A percentile compares a stretch with the other conserved stretches of the same genome.
Evolutionary conservation across 2,329 filamentous ascomycete genomes (phyloP).

Genomic region (Lizonia empirigonia): DNA sequence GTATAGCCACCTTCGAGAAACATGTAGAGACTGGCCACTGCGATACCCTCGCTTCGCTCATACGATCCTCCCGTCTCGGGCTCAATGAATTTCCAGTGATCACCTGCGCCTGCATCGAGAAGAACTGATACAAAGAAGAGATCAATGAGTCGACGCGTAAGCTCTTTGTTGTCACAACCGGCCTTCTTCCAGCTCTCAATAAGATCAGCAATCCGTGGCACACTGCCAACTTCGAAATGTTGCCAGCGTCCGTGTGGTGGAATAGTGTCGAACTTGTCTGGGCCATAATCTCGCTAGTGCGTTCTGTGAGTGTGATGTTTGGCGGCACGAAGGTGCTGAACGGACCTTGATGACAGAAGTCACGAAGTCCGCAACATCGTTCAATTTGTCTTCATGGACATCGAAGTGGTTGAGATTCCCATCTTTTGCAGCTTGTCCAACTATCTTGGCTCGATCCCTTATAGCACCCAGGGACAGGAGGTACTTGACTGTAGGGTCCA

Average conservation of each 20-base stretch:
- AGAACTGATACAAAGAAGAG: slow-evolving; percentile 80
- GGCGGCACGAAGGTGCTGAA: not conserved
- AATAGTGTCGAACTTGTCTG: slow-evolving; percentile 55
- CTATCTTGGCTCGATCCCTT: slow-evolving; percentile 35
- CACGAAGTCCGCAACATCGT: slow-evolving; percentile 80
- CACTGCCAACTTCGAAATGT: slow-evolving; percentile 77
- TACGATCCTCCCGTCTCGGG: slow-evolving; percentile 80
- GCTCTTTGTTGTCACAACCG: slow-evolving; percentile 68
- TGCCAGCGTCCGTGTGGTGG: slow-evolving; percentile 80
- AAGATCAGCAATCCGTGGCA: slow-evolving; percentile 71
- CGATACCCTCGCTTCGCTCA: slow-evolving; percentile 83
- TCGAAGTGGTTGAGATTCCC: slow-evolving; percentile 76
- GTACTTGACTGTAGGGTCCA: slow-evolving; percentile 34
- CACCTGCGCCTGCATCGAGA: slow-evolving; percentile 85
- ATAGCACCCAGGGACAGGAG: slow-evolving; percentile 35
- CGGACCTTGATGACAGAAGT: slow-evolving; percentile 85
- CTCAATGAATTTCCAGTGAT: slow-evolving; percentile 86
- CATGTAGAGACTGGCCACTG: slow-evolving; percentile 80
- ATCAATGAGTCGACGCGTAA: slow-evolving; percentile 75
- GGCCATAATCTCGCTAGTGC: slow-evolving; percentile 68
- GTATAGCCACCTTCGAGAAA: slow-evolving; percentile 82
- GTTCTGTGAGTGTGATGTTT: not conserved
- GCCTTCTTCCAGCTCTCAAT: slow-evolving; percentile 64
- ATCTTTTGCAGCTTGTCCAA: slow-evolving; percentile 31
- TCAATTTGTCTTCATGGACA: slow-evolving; percentile 80